These are phyloP conservation scores for Gonium pectorale DNA, from an alignment of 139 green algal genomes.

Conservation along the genomic window DNA sequence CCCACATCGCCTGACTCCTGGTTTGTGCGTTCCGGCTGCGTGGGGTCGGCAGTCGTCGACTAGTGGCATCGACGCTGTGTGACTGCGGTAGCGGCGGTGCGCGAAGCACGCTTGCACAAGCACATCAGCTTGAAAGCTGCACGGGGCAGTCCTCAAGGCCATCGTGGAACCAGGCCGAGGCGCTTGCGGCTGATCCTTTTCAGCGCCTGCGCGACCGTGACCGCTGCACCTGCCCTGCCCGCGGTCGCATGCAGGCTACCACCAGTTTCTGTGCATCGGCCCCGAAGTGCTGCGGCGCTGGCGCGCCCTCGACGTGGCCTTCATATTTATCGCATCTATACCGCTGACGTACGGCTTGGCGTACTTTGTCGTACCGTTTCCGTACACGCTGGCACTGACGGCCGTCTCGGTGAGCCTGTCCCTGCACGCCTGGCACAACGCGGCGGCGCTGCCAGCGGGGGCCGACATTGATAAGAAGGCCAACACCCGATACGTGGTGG, in stretches of 20 bases:
- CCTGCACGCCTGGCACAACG: slow-evolving; percentile 41
- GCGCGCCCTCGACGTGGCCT: slow-evolving; percentile 31
- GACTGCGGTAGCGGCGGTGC: no score
- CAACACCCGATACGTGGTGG: slow-evolving; percentile 40
- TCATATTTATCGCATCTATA: slow-evolving; percentile 33
- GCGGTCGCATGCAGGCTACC: slow-evolving; percentile 31
- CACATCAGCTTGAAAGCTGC: no score
- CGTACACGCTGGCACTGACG: slow-evolving; percentile 2
- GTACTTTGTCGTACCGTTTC: slow-evolving; percentile 23
- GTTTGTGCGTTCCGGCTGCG: no score
- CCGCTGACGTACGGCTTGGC: slow-evolving; percentile 19
- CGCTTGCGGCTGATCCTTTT: no score
- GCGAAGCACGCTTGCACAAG: no score
- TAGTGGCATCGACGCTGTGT: no score
- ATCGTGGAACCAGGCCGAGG: no score
- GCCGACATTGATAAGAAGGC: slow-evolving; percentile 30
- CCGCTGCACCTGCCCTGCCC: neutral
- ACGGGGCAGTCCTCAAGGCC: no score
- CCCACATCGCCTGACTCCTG: no score
- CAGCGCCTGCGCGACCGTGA: neutral
- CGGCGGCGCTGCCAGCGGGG: slow-evolving; percentile 1
- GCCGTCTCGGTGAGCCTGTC: neutral
- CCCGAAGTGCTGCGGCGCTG: neutral
- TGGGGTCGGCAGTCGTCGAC: no score
- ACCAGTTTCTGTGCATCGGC: slow-evolving; percentile 28